phyloP scores from a whole-genome alignment of 139 green algal genomes.

The Diplosphaera chodatii region DNA sequence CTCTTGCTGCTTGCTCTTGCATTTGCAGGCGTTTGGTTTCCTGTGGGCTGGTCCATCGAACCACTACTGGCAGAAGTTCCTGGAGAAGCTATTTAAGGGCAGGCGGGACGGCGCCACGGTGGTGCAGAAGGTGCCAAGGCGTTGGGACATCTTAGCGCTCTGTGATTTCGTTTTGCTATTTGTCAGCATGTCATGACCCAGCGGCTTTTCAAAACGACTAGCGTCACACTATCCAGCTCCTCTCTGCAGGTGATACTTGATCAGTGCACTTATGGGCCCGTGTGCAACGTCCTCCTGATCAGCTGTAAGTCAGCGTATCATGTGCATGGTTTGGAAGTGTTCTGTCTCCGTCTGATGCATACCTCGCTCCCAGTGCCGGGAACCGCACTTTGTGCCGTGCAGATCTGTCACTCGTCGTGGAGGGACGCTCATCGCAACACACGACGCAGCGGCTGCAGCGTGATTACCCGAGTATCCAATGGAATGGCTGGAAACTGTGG shows the following conservation, averaged over 20 bases:
- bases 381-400: neutral
- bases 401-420: constrained; percentile 26
- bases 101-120: constrained; percentile 40
- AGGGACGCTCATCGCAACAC: constrained; percentile 12
- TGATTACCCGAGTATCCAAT: constrained; percentile 43
- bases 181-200: no score
- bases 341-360: no score
- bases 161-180: no score
- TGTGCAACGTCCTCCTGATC: constrained; percentile 59
- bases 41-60: constrained; percentile 38
- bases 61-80: constrained; percentile 58
- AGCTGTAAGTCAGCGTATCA: constrained; percentile 9
- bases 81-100: constrained; percentile 33
- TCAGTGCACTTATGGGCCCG: constrained; percentile 60
- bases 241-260: constrained; percentile 55
- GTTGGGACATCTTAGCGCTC: no score
- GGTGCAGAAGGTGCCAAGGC: constrained; percentile 45
- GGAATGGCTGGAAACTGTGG: constrained; percentile 60
- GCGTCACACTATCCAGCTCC: no score
- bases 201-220: no score
- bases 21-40: constrained; percentile 47
- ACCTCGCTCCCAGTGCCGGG: no score
- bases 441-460: constrained; percentile 19
- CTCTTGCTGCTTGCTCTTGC: no score
- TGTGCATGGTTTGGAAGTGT: no score